Base-by-base conservation (phyloP, 2,329 filamentous ascomycete genomes). In the Corynespora cassiicola region DNA sequence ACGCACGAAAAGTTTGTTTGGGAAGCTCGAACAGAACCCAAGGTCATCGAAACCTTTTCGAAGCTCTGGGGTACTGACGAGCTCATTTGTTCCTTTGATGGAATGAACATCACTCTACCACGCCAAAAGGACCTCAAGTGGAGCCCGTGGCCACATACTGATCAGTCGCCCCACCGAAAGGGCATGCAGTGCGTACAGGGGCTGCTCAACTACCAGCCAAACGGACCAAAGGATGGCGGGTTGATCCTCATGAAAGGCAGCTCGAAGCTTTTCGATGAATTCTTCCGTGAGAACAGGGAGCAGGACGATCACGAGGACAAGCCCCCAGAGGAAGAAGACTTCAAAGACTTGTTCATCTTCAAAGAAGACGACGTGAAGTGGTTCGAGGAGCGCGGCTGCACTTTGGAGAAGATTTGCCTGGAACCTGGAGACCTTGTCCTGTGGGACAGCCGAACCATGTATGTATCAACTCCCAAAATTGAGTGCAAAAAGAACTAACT, bases 191-290 rank as follows among this genome's bases (percentile, higher is more conserved):
- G 62, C 28, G 58, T 75, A 0, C 73, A 76, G 21, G 74, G 75
- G 0, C 52, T 77, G 4, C 45, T 75, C 2, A 76, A 76, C 52
- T 69, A 66, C 8, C 61, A 67, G 6, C 73, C 71, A 1, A 72
- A 72, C 24, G 74, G 75, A 1, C 65, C 65, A 2, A 61, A 75
- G 2, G 75, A 78, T 36, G 75, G 75, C n/a, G 74, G 74, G 1
- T 47, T 78, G 7, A 65, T 77, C 23, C 48, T 75, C 4, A 70
- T 76, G 63, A 68, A 70, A 19, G 74, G 74, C 4, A 70, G 66
- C 6, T 49, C 63, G 7, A 69, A 69, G 27, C 57, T 75, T 1
- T 70, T 66, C 29, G 65, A 75, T 28, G 61, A 74, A 44, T 77
- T 75, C 63, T 76, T 75, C 50, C n/a, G n/a, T n/a, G 49, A 52